Conservation (phyloP, 129 eudicot species). For the Chrysanthemum makinoi region DNA sequence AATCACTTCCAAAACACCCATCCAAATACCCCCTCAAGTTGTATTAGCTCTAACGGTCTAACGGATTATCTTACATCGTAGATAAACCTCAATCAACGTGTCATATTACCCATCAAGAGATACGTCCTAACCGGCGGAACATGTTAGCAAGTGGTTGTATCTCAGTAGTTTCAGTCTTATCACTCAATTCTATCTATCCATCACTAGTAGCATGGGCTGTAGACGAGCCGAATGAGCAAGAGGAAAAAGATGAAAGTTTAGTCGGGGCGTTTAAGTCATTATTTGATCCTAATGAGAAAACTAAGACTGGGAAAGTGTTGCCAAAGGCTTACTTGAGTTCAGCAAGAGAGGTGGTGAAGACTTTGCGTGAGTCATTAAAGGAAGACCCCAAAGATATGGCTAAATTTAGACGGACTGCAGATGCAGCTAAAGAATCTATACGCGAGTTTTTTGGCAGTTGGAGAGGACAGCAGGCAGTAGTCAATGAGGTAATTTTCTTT, state of each 20-base stretch:
- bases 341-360: slow-evolving; percentile 85
- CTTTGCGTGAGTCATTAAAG: slow-evolving; percentile 68
- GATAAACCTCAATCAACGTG: slow-evolving; percentile 38
- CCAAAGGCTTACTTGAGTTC: slow-evolving; percentile 94
- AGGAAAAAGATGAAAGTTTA: slow-evolving; percentile 59
- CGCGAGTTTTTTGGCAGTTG: slow-evolving; percentile 65
- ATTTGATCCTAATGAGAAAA: slow-evolving; percentile 89
- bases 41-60: too few relatives aligned
- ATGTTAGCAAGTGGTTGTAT: slow-evolving; percentile 34
- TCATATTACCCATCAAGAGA: slow-evolving; percentile 21
- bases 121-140: slow-evolving; percentile 36
- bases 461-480: slow-evolving; percentile 68
- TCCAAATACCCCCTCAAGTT: background rate
- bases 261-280: slow-evolving; percentile 64
- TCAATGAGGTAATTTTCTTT: slow-evolving; percentile 53
- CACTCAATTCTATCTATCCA: slow-evolving; percentile 28
- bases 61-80: slow-evolving; percentile 23
- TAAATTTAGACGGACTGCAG: slow-evolving; percentile 87
- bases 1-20: background rate
- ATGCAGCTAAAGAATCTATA: slow-evolving; percentile 89
- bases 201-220: slow-evolving; percentile 53
- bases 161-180: slow-evolving; percentile 34
- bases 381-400: slow-evolving; percentile 78
- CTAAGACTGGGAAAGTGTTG: slow-evolving; percentile 86
- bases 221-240: slow-evolving; percentile 31